phyloP scores from a whole-genome alignment of 2,329 filamentous ascomycete genomes.

The Xylaria sp. region DNA sequence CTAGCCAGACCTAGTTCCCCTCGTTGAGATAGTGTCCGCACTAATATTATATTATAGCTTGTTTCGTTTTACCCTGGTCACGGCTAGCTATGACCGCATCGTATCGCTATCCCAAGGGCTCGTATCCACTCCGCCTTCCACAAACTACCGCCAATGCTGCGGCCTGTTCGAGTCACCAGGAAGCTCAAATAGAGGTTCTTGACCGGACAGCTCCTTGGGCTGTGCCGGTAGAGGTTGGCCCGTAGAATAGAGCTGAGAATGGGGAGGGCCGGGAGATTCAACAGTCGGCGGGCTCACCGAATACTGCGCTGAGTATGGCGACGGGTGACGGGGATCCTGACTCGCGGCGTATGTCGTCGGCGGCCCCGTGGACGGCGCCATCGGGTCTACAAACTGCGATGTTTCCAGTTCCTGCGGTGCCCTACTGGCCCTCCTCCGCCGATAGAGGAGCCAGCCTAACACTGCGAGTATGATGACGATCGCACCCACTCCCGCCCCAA shows the following conservation, averaged over 20 bases:
- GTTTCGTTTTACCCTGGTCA: not conserved
- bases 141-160: not conserved
- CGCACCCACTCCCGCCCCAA: conserved; percentile 23
- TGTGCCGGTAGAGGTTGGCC: not conserved
- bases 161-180: not conserved
- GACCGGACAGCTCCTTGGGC: conserved; percentile 17
- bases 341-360: conserved; percentile 14
- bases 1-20: not conserved
- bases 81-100: not conserved
- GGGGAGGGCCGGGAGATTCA: not conserved
- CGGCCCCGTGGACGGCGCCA: not conserved
- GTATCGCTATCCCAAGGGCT: not conserved
- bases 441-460: conserved; percentile 30
- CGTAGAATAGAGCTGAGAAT: not conserved
- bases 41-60: not conserved
- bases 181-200: conserved; percentile 21
- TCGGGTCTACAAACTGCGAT: not conserved
- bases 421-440: conserved; percentile 23
- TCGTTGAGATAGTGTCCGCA: not conserved
- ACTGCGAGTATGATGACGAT: conserved; percentile 29
- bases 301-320: conserved; percentile 5
- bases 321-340: not conserved
- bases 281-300: conserved; percentile 1
- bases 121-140: not conserved
- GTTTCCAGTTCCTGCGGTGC: not conserved